Evolutionary conservation across 306 rosid genomes (phyloP).

Genomic region (Glycine latifolia): DNA sequence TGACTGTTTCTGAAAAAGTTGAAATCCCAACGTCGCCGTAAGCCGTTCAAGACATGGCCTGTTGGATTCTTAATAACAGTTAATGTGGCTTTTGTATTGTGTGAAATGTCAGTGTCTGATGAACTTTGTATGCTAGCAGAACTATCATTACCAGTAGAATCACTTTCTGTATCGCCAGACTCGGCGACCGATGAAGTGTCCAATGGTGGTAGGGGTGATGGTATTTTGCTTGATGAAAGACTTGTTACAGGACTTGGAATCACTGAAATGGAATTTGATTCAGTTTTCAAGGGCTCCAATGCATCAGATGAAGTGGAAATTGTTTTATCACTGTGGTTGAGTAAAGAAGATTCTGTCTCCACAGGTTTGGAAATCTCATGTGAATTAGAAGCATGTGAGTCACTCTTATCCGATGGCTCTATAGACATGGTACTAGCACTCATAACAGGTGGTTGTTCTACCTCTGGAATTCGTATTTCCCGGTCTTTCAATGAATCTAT

Average conservation of each 20-base stretch:
- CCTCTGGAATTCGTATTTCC: conserved; percentile 54
- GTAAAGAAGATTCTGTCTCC: conserved; percentile 44
- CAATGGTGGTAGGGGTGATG: neutral
- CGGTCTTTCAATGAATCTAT: conserved; percentile 66
- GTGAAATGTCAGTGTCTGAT: conserved; percentile 81
- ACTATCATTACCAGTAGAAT: conserved; percentile 53
- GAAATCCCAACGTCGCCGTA: conserved; percentile 93
- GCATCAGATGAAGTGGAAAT: conserved; percentile 50
- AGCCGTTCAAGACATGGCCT: conserved; percentile 72
- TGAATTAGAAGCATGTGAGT: neutral
- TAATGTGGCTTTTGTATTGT: conserved; percentile 81
- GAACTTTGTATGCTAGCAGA: conserved; percentile 57
- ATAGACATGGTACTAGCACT: too few relatives aligned
- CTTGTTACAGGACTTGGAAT: conserved; percentile 19
- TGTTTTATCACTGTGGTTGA: conserved; percentile 45
- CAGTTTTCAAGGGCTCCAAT: conserved; percentile 47
- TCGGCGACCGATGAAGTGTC: conserved; percentile 48
- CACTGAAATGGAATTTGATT: conserved; percentile 51
- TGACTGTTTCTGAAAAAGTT: conserved; percentile 74
- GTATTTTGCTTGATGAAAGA: conserved; percentile 35
- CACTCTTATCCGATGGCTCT: conserved; percentile 46
- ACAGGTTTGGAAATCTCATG: conserved; percentile 40
- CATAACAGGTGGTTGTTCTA: conserved; percentile 44
- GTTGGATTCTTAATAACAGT: conserved; percentile 76
- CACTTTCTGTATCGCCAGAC: conserved; percentile 49